Evolutionary conservation across 2,329 filamentous ascomycete genomes (phyloP).

Genomic region (Scedosporium boydii): DNA sequence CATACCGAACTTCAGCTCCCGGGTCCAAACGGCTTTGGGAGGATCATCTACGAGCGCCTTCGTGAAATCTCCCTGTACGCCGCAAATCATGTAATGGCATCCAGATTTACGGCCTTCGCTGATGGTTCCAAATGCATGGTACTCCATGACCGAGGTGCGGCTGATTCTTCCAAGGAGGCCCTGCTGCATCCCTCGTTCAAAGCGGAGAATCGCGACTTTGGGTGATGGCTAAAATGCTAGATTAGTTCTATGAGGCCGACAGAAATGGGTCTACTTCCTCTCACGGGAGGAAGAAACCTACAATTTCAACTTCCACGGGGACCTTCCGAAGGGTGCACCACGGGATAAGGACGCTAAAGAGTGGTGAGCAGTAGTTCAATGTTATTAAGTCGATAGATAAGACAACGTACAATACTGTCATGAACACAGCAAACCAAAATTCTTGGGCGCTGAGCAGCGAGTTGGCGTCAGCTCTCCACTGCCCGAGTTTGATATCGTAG

Average conservation of each 20-base stretch:
- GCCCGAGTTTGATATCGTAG: slow-evolving; percentile 23
- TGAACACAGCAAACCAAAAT: slow-evolving; percentile 30
- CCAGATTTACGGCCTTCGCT: slow-evolving; percentile 25
- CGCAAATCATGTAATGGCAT: slow-evolving; percentile 31
- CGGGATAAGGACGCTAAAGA: slow-evolving; percentile 24
- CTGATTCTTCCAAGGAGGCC: slow-evolving; percentile 29
- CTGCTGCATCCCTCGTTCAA: slow-evolving; percentile 30
- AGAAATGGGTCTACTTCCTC: neutral
- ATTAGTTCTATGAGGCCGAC: neutral
- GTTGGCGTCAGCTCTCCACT: slow-evolving; percentile 23
- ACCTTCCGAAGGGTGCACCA: slow-evolving; percentile 29
- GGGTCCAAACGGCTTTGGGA: slow-evolving; percentile 28
- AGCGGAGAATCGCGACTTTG: slow-evolving; percentile 28
- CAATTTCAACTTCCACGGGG: slow-evolving; percentile 28
- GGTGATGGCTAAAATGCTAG: slow-evolving; percentile 22
- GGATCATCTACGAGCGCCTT: slow-evolving; percentile 27
- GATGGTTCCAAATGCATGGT: slow-evolving; percentile 31
- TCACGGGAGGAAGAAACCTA: slow-evolving; percentile 12
- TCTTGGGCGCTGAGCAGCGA: slow-evolving; percentile 25
- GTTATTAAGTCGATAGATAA: neutral
- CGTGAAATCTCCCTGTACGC: slow-evolving; percentile 31
- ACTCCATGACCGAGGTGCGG: slow-evolving; percentile 31
- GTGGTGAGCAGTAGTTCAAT: neutral
- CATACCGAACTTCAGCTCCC: slow-evolving; percentile 30
- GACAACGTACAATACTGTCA: slow-evolving; percentile 27